Evolutionary conservation across 1,139 yeast species (phyloP), one percentile per base, ranked within the genome.

Genomic region (Torulaspora pretoriensis): DNA sequence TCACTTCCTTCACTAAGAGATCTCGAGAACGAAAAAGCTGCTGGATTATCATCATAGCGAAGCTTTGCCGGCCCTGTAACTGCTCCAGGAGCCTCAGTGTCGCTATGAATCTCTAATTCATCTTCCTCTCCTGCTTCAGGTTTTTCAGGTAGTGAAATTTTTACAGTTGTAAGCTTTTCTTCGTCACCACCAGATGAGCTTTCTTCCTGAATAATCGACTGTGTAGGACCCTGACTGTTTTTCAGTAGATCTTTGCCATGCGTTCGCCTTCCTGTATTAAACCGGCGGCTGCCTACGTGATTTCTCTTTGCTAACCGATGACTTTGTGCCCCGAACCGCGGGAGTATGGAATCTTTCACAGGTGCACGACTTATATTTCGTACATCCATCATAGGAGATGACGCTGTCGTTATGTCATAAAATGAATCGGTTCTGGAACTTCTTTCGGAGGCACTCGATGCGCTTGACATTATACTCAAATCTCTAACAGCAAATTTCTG

Each of bases 351-450:
- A 23, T 60, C 64, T 23, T 55, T 55, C 5, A 51, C 43, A 2
- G 53, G 39, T 3, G 51, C 40, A n/a, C 50, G 40, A 13, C 45
- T 50, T 14, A 49, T 50, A 5, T 50, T 51, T 26, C 59, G 47
- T 19, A 57, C 46, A 23, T 53, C 56, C 47, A 52, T 49, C 32
- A 51, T 42, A 3, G 61, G 63, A 1, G 58, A 45, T 5, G 64
- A 52, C 2, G 67, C 60, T 2, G 65, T 64, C 5, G 68, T 61
- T 14, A 63, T 60, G 48, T 69, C 73, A 48, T 69, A 69, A 34
- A 69, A 61, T 2, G 74, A 70, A 38, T 67, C 70, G 25, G 68
- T 62, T 31, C 69, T 57, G 2, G 73, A 69, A 36, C 72, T 68
- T 38, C 64, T 57, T 37, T 70, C 74, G 3, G 73, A 69, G 0